These are phyloP conservation scores for Saccharum spontaneum DNA, from an alignment of 176 grass and related monocot species.

Conservation along the genomic window DNA sequence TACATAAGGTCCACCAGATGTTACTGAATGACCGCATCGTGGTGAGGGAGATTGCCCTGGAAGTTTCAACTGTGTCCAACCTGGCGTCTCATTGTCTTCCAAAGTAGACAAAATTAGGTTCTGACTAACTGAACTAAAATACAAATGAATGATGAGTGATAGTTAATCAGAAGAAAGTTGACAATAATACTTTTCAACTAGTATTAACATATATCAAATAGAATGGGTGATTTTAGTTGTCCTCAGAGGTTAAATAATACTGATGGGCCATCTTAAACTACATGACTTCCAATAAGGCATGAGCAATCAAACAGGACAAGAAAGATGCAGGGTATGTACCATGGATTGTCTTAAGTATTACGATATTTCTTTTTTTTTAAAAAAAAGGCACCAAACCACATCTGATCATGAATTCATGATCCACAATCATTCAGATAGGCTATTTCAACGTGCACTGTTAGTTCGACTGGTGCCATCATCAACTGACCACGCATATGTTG, in stretches of 20 bases:
- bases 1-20: slow-evolving; percentile 96
- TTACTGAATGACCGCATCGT: slow-evolving; percentile 89
- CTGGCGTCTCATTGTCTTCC: slow-evolving; percentile 79
- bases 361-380: not conserved
- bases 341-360: not conserved
- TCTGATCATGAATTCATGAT: not conserved
- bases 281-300: not conserved
- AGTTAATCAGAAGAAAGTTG: not conserved
- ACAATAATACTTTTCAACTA: slow-evolving; percentile 1
- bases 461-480: not conserved
- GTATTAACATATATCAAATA: not conserved
- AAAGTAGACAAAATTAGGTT: slow-evolving; percentile 30
- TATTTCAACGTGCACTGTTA: slow-evolving; percentile 21
- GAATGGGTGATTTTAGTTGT: not conserved
- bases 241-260: not conserved
- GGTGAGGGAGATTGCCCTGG: slow-evolving; percentile 85
- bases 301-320: slow-evolving; percentile 2
- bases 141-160: not conserved
- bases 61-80: slow-evolving; percentile 94
- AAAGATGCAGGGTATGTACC: not conserved
- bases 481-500: not conserved
- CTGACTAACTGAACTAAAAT: slow-evolving; percentile 11
- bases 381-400: not conserved
- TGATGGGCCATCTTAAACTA: slow-evolving; percentile 24
- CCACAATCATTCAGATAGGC: not conserved